Conservation (phyloP, 345 rosid genomes). For the Eucalyptus cloeziana region DNA sequence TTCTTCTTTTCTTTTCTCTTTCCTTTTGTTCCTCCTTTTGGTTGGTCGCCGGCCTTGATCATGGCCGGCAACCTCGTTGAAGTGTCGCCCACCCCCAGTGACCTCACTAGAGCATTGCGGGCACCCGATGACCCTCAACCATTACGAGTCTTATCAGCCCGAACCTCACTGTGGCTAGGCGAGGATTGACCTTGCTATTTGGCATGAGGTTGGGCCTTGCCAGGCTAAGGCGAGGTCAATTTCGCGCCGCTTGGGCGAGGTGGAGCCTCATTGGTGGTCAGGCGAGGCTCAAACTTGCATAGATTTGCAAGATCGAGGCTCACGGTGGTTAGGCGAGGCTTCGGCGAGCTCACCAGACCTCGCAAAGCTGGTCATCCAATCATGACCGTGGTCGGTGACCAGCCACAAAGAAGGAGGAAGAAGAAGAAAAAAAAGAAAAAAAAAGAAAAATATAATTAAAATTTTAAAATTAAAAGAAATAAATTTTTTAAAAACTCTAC, state of each 20-base stretch:
- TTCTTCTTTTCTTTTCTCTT: too few relatives aligned
- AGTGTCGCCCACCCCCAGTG: too few relatives aligned
- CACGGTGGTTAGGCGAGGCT: rapidly evolving
- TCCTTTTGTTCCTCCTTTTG: too few relatives aligned
- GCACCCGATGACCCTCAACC: rapidly evolving
- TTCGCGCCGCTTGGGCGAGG: rapidly evolving
- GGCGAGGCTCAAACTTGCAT: rapidly evolving
- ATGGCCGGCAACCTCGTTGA: rapidly evolving
- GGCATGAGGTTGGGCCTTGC: not conserved
- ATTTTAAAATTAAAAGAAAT: too few relatives aligned
- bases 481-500: too few relatives aligned
- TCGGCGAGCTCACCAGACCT: too few relatives aligned
- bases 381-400: rapidly evolving
- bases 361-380: too few relatives aligned
- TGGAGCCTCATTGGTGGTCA: too few relatives aligned
- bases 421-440: not conserved
- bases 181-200: rapidly evolving
- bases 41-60: rapidly evolving
- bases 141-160: rapidly evolving
- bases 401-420: too few relatives aligned
- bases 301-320: too few relatives aligned
- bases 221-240: not conserved
- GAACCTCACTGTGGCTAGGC: not conserved
- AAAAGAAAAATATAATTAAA: not conserved
- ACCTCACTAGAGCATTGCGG: too few relatives aligned